Evolutionary conservation across 1,284 basidiomycete species (phyloP), one percentile per base, ranked within the genome.

Genomic region (Fomitopsis pinicola): DNA sequence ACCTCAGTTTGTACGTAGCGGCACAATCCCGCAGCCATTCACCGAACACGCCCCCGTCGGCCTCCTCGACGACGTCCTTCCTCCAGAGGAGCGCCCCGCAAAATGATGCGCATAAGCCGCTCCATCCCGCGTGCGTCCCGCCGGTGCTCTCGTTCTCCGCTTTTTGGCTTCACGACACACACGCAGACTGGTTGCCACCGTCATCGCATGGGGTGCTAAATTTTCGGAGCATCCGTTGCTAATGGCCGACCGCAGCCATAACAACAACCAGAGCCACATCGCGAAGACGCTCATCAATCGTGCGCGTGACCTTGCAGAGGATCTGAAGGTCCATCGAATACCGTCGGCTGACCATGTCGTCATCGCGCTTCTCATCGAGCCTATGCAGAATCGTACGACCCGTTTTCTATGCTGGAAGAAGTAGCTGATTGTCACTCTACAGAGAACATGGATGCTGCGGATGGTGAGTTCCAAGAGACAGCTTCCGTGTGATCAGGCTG

Each of bases 191-290:
- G 81, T 97, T 42, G 94, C 95, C 4, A 89, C 91, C 0, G 88
- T 95, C n/a, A 79, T 97, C 54, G 93, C 94, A 0, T 96, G 92
- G 89, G 95, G 95, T 22, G 88, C 92, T 46, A 94, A 95, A 68
- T 97, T 97, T 73, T 92, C 91, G 10, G 93, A 96, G 67, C 91
- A 95, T 71, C 87, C 89, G 0, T 76, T 94, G 63, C 83, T 97
- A 53, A 80, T 87, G 6, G 83, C 86, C 33, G 95, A 97, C 76
- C 82, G 94, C 50, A 79, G 82, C 56, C 85, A 87, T 64, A 87
- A 87, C 59, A 77, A 78, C 45, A 85, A 88, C 14, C 87, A 93
- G 67, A 93, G 92, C 71, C 75, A 87, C 30, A 78, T 97, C 9
- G 89, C 91, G 5, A 91, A 89, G 73, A 79, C 89, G 2, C 78